Percentiles rank a stretch among this genome's conserved stretches.
Conservation (phyloP, 2,329 filamentous ascomycete species). For the Diaporthe amygdali region DNA sequence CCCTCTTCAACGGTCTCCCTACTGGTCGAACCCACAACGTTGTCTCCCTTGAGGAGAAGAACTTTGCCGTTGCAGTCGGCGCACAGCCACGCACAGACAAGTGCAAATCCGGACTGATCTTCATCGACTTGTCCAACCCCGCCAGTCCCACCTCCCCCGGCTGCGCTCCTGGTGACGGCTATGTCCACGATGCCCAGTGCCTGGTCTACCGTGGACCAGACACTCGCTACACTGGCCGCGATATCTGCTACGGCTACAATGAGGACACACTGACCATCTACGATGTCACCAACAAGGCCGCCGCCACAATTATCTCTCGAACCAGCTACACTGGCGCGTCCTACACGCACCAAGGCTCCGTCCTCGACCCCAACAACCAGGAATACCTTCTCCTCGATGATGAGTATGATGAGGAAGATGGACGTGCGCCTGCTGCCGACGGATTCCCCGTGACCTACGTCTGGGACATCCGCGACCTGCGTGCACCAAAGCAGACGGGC, state of each 20-base stretch:
- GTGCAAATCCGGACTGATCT: constrained; percentile 61
- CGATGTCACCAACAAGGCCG: constrained; percentile 55
- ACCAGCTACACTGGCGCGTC: constrained; percentile 59
- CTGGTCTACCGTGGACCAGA: constrained; percentile 58
- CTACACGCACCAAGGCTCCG: constrained; percentile 62
- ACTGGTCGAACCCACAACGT: constrained; percentile 56
- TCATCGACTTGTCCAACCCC: constrained; percentile 61
- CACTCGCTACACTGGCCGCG: constrained; percentile 48
- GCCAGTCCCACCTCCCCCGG: constrained; percentile 57
- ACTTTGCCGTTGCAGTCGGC: constrained; percentile 51
- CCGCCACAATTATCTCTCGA: constrained; percentile 52
- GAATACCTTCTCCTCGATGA: constrained; percentile 56
- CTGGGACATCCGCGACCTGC: constrained; percentile 51
- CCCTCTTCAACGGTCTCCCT: constrained; percentile 35
- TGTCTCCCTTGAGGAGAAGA: constrained; percentile 53
- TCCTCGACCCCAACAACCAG: constrained; percentile 49
- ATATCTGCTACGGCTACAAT: constrained; percentile 62
- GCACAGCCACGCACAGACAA: constrained; percentile 43
- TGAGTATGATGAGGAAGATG: constrained; percentile 55
- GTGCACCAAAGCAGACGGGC: constrained; percentile 47
- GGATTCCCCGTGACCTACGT: constrained; percentile 54
- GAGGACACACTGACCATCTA: constrained; percentile 54
- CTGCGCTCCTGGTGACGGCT: constrained; percentile 60
- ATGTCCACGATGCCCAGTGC: constrained; percentile 67
- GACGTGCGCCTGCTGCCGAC: constrained; percentile 43